These are phyloP conservation scores for Dactylellina drechsleri DNA, from an alignment of 2,329 filamentous ascomycete genomes.

Conservation along the genomic window DNA sequence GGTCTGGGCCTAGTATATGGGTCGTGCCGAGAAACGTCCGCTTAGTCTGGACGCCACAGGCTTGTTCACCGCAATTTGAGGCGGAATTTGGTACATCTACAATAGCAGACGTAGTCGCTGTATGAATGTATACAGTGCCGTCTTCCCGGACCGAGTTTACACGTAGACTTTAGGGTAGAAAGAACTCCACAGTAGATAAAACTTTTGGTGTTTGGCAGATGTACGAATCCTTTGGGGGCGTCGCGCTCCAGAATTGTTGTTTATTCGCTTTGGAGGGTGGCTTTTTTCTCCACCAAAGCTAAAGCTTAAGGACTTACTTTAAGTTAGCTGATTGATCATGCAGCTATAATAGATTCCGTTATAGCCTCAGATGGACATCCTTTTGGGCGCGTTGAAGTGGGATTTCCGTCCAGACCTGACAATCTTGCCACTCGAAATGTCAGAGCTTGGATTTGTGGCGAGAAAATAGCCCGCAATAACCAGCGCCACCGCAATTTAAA, in stretches of 20 bases:
- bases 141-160: background rate
- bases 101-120: background rate
- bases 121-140: background rate
- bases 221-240: constrained; percentile 5
- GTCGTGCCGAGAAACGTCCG: background rate
- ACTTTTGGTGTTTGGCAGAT: constrained; percentile 1
- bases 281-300: too few relatives aligned
- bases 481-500: constrained; percentile 25
- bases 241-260: background rate
- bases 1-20: background rate
- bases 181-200: background rate
- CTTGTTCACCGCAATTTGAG: too few relatives aligned
- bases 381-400: too few relatives aligned
- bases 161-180: background rate
- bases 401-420: constrained; percentile 6
- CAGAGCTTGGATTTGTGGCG: constrained; percentile 17
- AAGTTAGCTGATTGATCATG: too few relatives aligned
- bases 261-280: constrained; percentile 4
- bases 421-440: constrained; percentile 10
- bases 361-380: too few relatives aligned
- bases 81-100: too few relatives aligned
- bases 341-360: too few relatives aligned
- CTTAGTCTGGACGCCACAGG: background rate
- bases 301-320: too few relatives aligned
- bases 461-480: constrained; percentile 5